Evolutionary conservation across 1,284 basidiomycete genomes (phyloP).

Genomic region (Wallemia mellicola): DNA sequence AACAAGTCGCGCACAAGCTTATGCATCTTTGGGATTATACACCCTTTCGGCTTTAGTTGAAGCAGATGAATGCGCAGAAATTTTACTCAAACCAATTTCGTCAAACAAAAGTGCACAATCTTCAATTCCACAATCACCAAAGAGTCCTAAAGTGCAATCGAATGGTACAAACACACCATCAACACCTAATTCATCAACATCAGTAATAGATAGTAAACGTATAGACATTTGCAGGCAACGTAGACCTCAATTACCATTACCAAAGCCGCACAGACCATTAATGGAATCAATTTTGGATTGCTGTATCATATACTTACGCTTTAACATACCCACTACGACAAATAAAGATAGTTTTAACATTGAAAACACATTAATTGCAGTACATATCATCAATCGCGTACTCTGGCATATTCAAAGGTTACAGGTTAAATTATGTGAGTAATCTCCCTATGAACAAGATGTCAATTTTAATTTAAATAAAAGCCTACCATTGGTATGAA

Average conservation of each 20-base stretch:
- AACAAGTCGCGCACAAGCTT: background rate
- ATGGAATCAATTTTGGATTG: background rate
- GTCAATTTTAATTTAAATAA: background rate
- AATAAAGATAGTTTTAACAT: background rate
- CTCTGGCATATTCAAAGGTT: background rate
- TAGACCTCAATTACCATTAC: background rate
- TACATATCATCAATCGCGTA: background rate
- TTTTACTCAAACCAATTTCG: background rate
- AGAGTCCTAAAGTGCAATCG: background rate
- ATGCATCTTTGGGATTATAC: background rate
- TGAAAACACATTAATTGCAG: background rate
- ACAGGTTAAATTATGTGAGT: background rate
- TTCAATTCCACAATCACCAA: background rate
- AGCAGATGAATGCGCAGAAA: background rate
- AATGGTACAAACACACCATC: background rate
- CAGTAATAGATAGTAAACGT: background rate
- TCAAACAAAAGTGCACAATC: background rate
- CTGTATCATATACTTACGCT: background rate
- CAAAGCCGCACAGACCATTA: background rate
- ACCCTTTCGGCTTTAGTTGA: background rate
- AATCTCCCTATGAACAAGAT: background rate
- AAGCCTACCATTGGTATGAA: background rate
- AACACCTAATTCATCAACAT: background rate
- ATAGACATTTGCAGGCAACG: background rate
- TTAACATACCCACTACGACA: background rate